Base-by-base conservation (phyloP, 2,329 filamentous ascomycete genomes). In the Beauveria caledonica region DNA sequence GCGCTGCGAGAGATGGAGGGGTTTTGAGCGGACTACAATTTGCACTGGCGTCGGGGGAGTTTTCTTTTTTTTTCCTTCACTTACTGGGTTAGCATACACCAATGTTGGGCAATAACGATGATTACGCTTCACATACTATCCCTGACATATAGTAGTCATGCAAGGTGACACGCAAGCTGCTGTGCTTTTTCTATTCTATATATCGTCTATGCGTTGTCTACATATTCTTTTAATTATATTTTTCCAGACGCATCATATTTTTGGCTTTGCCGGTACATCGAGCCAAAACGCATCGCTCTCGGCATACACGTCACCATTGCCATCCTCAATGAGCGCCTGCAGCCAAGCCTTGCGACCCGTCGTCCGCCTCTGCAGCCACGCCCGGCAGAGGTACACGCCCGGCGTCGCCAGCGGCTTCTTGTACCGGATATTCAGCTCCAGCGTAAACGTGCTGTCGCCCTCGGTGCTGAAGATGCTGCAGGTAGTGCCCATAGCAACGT, bases 1-100 rank as follows among this genome's bases (percentile, higher is more conserved):
- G 86, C 81, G 1, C 86, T 91, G 84, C 83, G 80, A 42, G 84
- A 84, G 64, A 82, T 85, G 80, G 80, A 81, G 45, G 81, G 77
- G 0, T 63, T 82, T 25, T 84, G 79, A 42, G 1, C 7, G 10
- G n/a, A 36, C 15, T 25, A 25, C 5, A 17, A 39, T 51, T 44
- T 53, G 57, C 29, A 42, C 23, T 33, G 57, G 57, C 49, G 57
- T 40, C 19, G 17, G 2, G 2, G 57, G 57, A 36, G 25, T 60
- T 53, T 36, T 59, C n/a, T 57, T 21, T 27, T 11, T 15, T 0
- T 36, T 36, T 36, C 1, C n/a, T n/a, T 13, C 5, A 36, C 33
- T 36, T 15, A 15, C 13, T 2, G 8, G 29, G 1, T 23, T 48
- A 39, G 15, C 45, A 57, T 57, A 29, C 21, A 27, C 33, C 33